Base-by-base conservation (phyloP, 2,329 filamentous ascomycete species). In the Hymenoscyphus fraxineus region DNA sequence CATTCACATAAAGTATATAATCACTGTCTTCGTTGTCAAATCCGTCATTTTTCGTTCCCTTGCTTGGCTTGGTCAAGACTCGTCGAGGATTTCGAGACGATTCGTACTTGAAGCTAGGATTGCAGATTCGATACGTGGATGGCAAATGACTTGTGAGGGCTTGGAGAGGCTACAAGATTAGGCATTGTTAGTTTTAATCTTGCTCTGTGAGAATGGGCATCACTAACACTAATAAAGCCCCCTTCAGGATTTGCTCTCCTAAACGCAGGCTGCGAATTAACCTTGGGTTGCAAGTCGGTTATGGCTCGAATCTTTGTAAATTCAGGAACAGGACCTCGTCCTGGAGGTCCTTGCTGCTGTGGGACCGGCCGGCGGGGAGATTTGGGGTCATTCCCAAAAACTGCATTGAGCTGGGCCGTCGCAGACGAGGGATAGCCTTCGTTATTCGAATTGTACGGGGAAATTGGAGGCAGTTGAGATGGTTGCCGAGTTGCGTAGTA, bases 1-100 rank as follows among this genome's bases (percentile, higher is more conserved):
- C 95, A 77, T 99, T 99, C 73, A 99, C 95, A 73, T 98, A 99
- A 71, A 99, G 86, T 74, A 99, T 99, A 76, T 99, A 99, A 76
- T 99, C 95, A 77, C 95, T 98, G 72, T 99, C 95, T 77, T 99
- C 95, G 71, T 99, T 99, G 76, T 99, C 95, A 74, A 95, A 99
- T 3, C 95, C 95, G 80, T 99, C 95, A 74, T 99, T 99, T 83
- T 99, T 99, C 67, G 91, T 87, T 15, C 95, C 95, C 80, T 99
- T 99, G 84, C 95, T 98, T 7, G 95, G 95, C 78, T 99, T 99
- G 16, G 95, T 99, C 70, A 99, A 83, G 59, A 99, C 95, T 77
- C 95, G 87, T 67, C 95, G 90, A 47, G 95, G 95, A 75, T 99
- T 99, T 70, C 95, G 87, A 62, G 95, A 97, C 16, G 95, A 97